These are phyloP conservation scores for Phytophthora capsici DNA, from an alignment of 352 stramenopile genomes.

Conservation along the genomic window DNA sequence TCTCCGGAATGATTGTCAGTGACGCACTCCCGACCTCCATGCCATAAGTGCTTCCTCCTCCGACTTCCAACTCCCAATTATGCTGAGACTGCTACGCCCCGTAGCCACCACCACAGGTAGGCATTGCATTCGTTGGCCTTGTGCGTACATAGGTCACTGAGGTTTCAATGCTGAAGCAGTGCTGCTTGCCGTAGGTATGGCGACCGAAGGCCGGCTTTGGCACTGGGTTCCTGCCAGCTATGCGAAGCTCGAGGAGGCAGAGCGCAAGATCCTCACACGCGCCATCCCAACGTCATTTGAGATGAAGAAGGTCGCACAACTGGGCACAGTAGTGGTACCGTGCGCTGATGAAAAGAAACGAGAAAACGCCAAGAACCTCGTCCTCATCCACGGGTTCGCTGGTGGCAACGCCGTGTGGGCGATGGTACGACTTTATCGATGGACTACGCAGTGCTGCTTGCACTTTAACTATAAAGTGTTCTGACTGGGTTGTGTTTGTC, in stretches of 20 bases:
- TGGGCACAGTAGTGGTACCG: slow-evolving; percentile 83
- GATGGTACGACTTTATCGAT: slow-evolving; percentile 43
- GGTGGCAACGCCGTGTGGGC: slow-evolving; percentile 84
- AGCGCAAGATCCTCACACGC: slow-evolving; percentile 67
- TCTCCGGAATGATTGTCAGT: slow-evolving; percentile 6
- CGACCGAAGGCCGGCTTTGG: slow-evolving; percentile 66
- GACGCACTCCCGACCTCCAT: too few species aligned
- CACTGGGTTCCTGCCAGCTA: slow-evolving; percentile 82
- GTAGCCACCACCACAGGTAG: slow-evolving; percentile 43
- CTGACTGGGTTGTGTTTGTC: slow-evolving; percentile 7
- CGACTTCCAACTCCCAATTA: slow-evolving; percentile 5
- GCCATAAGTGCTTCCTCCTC: not conserved
- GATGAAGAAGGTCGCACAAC: slow-evolving; percentile 80
- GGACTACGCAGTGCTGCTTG: not conserved
- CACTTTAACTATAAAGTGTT: not conserved
- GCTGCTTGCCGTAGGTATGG: slow-evolving; percentile 58
- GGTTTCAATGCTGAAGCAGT: slow-evolving; percentile 42
- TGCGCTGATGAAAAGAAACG: slow-evolving; percentile 69
- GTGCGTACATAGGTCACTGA: slow-evolving; percentile 12
- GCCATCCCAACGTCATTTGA: slow-evolving; percentile 59
- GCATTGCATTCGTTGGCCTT: not conserved
- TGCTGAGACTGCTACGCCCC: slow-evolving; percentile 44
- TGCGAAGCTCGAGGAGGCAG: slow-evolving; percentile 60
- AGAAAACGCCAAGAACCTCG: slow-evolving; percentile 64
- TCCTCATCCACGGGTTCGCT: slow-evolving; percentile 84